phyloP scores from a whole-genome alignment of 768 basidiomycete genomes.

The Phlebiopsis flavidoalba region DNA sequence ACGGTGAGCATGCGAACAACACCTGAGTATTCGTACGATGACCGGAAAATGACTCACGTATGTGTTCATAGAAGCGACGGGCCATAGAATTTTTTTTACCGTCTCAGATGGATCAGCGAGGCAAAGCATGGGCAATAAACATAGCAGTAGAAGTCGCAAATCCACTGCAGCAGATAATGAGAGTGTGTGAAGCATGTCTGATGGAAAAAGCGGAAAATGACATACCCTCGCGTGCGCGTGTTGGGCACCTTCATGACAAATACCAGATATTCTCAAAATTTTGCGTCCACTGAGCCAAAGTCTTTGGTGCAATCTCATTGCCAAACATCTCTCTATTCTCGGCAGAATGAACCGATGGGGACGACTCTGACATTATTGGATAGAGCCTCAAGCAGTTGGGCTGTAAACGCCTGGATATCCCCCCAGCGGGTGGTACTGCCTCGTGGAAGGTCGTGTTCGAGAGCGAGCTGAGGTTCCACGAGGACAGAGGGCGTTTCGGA shows the following conservation, averaged over 20 bases:
- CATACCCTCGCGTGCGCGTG: constrained; percentile 74
- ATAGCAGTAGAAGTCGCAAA: constrained; percentile 69
- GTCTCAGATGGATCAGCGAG: constrained; percentile 43
- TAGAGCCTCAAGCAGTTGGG: constrained; percentile 37
- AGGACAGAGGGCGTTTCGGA: neutral
- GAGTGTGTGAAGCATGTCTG: neutral
- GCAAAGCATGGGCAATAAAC: constrained; percentile 69
- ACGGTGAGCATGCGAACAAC: neutral
- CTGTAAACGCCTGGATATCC: constrained; percentile 26
- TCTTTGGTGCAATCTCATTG: constrained; percentile 41
- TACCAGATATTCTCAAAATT: constrained; percentile 35
- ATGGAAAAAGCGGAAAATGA: constrained; percentile 1
- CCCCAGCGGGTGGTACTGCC: constrained; percentile 51
- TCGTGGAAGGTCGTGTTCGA: constrained; percentile 33
- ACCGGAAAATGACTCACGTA: constrained; percentile 35
- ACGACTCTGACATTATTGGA: constrained; percentile 40
- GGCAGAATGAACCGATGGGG: constrained; percentile 49
- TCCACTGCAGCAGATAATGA: constrained; percentile 43
- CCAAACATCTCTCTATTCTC: constrained; percentile 57
- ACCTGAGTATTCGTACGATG: neutral
- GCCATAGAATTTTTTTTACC: constrained; percentile 41
- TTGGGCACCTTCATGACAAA: constrained; percentile 68
- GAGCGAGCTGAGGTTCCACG: constrained; percentile 22
- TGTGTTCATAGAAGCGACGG: constrained; percentile 44
- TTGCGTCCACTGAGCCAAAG: constrained; percentile 8